Base-by-base conservation (phyloP, 805 yeast species). In the Ascoidea asiatica region DNA sequence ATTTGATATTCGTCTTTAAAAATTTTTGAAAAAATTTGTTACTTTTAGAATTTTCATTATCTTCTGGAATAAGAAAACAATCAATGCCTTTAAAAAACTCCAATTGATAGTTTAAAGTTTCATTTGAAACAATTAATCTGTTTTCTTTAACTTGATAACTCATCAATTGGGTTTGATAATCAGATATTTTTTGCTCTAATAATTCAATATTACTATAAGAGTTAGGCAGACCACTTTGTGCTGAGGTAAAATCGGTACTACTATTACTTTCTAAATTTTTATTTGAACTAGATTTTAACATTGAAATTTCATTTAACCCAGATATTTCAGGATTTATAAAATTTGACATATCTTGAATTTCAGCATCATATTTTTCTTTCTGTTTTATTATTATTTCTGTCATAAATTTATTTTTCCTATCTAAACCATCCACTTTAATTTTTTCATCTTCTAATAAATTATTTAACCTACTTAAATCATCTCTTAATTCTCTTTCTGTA, bases 401-500 rank as follows among this genome's bases (percentile, higher is more conserved):
- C 35, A 29, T 29, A 15, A 29, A 29, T 11, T 29, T 29, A 29
- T 29, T 29, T 29, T 29, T 29, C 15, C 35, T 29, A 11, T 29
- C 35, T 29, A 29, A 43, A n/a, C 50, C 50, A 5, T 41, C 35
- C 21, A 63, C 42, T 21, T 55, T 56, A 7, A 43, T 36, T 37
- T 50, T 53, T 19, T 52, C 56, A 3, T 45, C 47, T 5, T 41
- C 40, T 15, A 62, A 7, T 15, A 51, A 45, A 4, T n/a, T 21
- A n/a, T 59, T 52, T 21, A 63, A 50, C 0, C 43, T 44, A 3
- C 43, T 48, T 4, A 77, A 59, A 4, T 72, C 70, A 1, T 52
- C 45, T 13, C 62, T 59, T 13, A 77, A 57, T 21, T 73, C 74
- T 4, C 48, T 46, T 47, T 75, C 79, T 0, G 71, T 59, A 15